Percentiles rank a stretch among this genome's conserved stretches.
Evolutionary conservation across 2,329 filamentous ascomycete genomes (phyloP).

Genomic region (Aspergillus fumigatiaffinis): DNA sequence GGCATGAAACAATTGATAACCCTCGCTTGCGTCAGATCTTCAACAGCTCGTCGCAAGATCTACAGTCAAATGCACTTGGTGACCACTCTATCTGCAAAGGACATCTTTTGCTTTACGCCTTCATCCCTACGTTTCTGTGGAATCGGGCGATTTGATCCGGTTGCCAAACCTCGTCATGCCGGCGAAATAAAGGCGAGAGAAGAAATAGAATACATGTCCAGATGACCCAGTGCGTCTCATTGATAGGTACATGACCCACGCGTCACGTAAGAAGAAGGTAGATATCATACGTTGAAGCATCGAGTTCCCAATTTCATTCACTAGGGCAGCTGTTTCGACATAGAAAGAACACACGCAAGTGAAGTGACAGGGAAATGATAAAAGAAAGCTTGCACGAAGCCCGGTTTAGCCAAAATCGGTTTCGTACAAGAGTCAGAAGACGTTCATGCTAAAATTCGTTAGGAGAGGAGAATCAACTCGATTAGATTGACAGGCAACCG

Average conservation of each 20-base stretch:
- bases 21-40: not conserved
- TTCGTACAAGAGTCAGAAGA: constrained; percentile 2
- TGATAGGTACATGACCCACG: constrained; percentile 27
- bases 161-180: not conserved
- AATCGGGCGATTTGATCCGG: not conserved
- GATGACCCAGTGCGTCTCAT: constrained; percentile 28
- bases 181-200: not conserved
- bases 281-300: constrained; percentile 13
- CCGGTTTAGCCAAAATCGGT: constrained; percentile 1
- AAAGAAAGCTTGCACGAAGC: not conserved
- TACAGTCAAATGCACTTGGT: not conserved
- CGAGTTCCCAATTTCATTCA: constrained; percentile 9
- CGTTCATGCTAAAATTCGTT: constrained; percentile 15
- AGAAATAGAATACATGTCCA: constrained; percentile 2
- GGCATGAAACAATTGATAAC: not conserved
- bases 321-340: not conserved
- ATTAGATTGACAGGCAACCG: constrained; percentile 6
- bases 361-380: not conserved
- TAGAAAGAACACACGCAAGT: not conserved
- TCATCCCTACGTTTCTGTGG: not conserved
- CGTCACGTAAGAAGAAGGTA: constrained; percentile 14
- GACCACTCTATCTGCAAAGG: not conserved
- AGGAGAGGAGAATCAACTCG: constrained; percentile 10
- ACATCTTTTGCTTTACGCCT: not conserved
- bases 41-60: not conserved